These are phyloP conservation scores for Penicillium argentinense DNA, from an alignment of 495 filamentous ascomycete species.

Conservation along the genomic window DNA sequence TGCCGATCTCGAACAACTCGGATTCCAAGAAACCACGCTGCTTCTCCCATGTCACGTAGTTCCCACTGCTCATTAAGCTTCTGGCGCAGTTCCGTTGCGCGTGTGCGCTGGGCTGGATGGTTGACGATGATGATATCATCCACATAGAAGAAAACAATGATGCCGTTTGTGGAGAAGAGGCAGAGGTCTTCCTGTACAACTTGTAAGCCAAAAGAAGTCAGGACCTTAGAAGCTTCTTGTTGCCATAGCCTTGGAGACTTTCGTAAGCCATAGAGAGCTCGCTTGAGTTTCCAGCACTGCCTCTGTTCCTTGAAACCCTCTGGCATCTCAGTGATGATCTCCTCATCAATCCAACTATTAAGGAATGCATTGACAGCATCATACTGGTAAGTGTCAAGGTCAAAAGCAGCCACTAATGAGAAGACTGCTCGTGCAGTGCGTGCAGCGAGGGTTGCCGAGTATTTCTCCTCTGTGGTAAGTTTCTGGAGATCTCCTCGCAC, in stretches of 20 bases:
- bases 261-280: conserved; percentile 26
- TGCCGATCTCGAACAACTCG: conserved; percentile 6
- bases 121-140: no score
- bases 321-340: conserved; percentile 4
- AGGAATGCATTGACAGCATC: conserved; percentile 13
- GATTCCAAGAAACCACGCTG: conserved; percentile 15
- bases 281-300: neutral
- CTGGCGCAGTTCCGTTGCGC: neutral
- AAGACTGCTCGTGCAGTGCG: conserved; percentile 6
- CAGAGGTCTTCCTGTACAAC: conserved; percentile 18
- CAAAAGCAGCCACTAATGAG: conserved; percentile 2
- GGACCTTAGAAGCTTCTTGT: conserved; percentile 12
- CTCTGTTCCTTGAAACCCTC: neutral
- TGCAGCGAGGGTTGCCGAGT: conserved; percentile 9
- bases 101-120: neutral
- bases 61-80: neutral
- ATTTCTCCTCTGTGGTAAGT: conserved; percentile 4
- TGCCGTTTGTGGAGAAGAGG: conserved; percentile 11
- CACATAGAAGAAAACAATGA: no score
- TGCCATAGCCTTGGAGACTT: conserved; percentile 24
- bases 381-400: conserved; percentile 2
- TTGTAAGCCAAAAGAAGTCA: conserved; percentile 16
- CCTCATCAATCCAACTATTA: conserved; percentile 4
- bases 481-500: conserved; percentile 14
- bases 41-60: conserved; percentile 3